Evolutionary conservation across 1,284 basidiomycete species (phyloP).

Genomic region (Fereydounia khargensis): DNA sequence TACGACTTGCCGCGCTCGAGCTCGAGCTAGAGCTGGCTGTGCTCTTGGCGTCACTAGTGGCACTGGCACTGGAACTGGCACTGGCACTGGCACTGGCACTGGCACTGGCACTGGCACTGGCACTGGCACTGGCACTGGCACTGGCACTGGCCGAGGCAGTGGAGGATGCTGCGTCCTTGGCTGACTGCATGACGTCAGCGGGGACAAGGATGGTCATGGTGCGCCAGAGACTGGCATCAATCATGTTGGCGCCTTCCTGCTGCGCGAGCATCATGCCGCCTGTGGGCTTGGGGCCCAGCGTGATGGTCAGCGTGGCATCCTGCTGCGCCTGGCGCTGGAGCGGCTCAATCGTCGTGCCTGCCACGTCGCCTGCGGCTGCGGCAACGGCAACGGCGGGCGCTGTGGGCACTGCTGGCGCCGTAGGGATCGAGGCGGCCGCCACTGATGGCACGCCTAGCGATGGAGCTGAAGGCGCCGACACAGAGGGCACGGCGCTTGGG

Average conservation of each 20-base stretch:
- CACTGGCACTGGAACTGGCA: constrained; percentile 2
- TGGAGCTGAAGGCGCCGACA: background rate
- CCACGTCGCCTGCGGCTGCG: constrained; percentile 8
- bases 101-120: constrained; percentile 2
- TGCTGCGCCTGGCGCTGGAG: too few relatives aligned
- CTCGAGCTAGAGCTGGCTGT: too few relatives aligned
- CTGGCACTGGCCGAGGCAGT: background rate
- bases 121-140: too few relatives aligned
- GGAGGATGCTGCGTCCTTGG: background rate
- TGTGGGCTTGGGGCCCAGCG: too few relatives aligned
- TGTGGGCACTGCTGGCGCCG: background rate
- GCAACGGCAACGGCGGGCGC: constrained; percentile 5
- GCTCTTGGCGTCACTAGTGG: constrained; percentile 1
- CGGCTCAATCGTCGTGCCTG: too few relatives aligned
- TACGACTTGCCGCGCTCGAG: too few relatives aligned
- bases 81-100: constrained; percentile 1
- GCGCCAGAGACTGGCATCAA: too few relatives aligned
- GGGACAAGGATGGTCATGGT: constrained; percentile 33
- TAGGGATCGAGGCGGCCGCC: background rate
- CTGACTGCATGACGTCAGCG: constrained; percentile 4
- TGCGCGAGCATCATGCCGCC: too few relatives aligned
- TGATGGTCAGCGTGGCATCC: constrained; percentile 28
- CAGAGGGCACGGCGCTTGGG: constrained; percentile 6
- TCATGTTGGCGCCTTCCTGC: too few relatives aligned
- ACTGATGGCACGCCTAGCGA: background rate